Percentiles rank a stretch among this genome's conserved stretches.
Conservation (phyloP, 108 stramenopile genomes). For the Nitzschia sp. region DNA sequence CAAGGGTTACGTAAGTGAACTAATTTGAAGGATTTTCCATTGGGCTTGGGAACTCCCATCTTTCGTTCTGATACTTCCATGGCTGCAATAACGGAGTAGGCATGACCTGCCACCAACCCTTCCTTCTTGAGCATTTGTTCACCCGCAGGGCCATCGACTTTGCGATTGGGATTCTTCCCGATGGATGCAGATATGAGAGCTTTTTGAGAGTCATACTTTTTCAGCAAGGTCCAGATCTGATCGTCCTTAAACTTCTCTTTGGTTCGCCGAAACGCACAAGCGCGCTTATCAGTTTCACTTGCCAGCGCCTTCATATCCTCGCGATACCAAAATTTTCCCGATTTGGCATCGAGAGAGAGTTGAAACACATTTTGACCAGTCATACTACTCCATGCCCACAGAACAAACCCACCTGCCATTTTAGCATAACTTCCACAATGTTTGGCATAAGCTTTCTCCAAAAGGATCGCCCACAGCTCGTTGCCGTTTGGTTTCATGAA, state of each 20-base stretch:
- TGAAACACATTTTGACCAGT: constrained; percentile 66
- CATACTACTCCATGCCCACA: constrained; percentile 72
- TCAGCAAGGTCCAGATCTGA: constrained; percentile 55
- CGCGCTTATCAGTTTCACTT: constrained; percentile 41
- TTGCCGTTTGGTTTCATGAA: constrained; percentile 57
- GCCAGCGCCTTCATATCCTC: constrained; percentile 46
- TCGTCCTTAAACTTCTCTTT: constrained; percentile 50
- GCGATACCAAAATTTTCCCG: constrained; percentile 29
- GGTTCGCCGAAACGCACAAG: constrained; percentile 37
- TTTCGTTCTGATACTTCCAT: constrained; percentile 34
- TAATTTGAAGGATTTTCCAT: constrained; percentile 55
- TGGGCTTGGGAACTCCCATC: constrained; percentile 48
- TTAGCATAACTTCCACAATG: constrained; percentile 80
- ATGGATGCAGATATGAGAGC: constrained; percentile 40
- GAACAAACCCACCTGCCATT: constrained; percentile 72
- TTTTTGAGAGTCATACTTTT: constrained; percentile 41
- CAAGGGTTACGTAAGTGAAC: constrained; percentile 78
- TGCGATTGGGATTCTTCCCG: constrained; percentile 54
- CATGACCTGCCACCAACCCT: constrained; percentile 85
- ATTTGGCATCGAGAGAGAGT: constrained; percentile 25
- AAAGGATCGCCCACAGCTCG: constrained; percentile 90
- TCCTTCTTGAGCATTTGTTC: constrained; percentile 48
- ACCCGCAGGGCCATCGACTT: constrained; percentile 66
- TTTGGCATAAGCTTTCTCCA: constrained; percentile 97
- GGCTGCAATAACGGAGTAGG: constrained; percentile 84